Evolutionary conservation across 257 asterid species (phyloP), one percentile per base, ranked within the genome.

Genomic region (Fraxinus cuspidata): DNA sequence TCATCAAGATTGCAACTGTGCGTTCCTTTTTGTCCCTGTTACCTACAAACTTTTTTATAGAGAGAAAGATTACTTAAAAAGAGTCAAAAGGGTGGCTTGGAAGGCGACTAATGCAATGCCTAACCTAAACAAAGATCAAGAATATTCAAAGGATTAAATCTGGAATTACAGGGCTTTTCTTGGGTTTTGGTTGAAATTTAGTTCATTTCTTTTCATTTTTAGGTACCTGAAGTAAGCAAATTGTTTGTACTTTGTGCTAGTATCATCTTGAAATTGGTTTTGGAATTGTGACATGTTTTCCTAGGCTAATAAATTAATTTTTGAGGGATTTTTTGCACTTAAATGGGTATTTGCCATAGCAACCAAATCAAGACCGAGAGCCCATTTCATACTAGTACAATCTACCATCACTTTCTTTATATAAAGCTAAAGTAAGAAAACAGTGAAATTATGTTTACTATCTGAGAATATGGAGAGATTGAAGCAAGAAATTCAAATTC

Each of bases 301-400:
- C 64, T 63, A 56, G 68, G 68, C 56, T 71, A 13, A 47, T 67
- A 25, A 49, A 71, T 47, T 69, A 58, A 74, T 72, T 73, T 47
- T 4, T 15, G 58, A 47, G 4, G 34, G 70, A 74, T 44, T 71
- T 71, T 40, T 75, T 77, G 70, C 71, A 21, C 1, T 58, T 64
- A 29, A 25, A 86, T 86, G 90, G 90, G 90, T 58, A 78, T 86
- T 84, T 86, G 88, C 81, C 47, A 78, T 77, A 86, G 90, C 85
- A 84, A 84, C 42, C 86, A 84, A 80, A 78, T 82, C 65, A 86
- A 86, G 77, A 86, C 85, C 11, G 88, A 81, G 66, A 49, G 70
- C 74, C 63, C 67, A 29, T 81, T 75, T 35, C 69, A 44, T 75
- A 38, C 19, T 3, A 16, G 68, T 74, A 83, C 16, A 58, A 58